Evolutionary conservation across 768 basidiomycete genomes (phyloP).

Genomic region (Tricholoma saponaceum): DNA sequence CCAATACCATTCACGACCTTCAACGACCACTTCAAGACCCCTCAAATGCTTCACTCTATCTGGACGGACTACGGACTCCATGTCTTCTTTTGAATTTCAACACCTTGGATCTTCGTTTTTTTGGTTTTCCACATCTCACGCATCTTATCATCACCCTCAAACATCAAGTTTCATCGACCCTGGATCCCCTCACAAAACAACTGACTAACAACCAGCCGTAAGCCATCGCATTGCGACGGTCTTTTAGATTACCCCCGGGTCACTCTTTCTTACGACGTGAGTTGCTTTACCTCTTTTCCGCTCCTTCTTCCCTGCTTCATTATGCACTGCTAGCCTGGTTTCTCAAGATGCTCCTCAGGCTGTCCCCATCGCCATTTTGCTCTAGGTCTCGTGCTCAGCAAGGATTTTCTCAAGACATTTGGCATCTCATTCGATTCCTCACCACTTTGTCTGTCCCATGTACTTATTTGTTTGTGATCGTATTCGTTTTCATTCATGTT

Average conservation of each 20-base stretch:
- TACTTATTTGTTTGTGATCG: background rate
- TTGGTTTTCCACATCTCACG: no score
- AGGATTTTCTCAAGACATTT: background rate
- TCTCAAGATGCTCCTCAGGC: background rate
- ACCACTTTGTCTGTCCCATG: background rate
- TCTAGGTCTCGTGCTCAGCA: background rate
- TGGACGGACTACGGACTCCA: no score
- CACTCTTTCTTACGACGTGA: background rate
- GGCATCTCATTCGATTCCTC: background rate
- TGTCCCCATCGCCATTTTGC: background rate
- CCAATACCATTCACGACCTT: no score
- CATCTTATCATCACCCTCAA: no score
- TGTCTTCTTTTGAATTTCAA: no score
- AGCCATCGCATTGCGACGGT: background rate
- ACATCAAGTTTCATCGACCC: no score
- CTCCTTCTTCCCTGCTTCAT: background rate
- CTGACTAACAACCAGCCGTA: background rate
- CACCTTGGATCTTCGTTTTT: no score
- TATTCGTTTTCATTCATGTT: background rate
- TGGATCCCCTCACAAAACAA: no score
- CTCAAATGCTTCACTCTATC: no score
- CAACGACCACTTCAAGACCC: no score
- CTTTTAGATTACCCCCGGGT: background rate
- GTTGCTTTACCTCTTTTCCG: background rate
- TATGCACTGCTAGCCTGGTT: background rate